These are phyloP conservation scores for Hypholoma fasciculare DNA, from an alignment of 768 basidiomycete species.

Conservation along the genomic window DNA sequence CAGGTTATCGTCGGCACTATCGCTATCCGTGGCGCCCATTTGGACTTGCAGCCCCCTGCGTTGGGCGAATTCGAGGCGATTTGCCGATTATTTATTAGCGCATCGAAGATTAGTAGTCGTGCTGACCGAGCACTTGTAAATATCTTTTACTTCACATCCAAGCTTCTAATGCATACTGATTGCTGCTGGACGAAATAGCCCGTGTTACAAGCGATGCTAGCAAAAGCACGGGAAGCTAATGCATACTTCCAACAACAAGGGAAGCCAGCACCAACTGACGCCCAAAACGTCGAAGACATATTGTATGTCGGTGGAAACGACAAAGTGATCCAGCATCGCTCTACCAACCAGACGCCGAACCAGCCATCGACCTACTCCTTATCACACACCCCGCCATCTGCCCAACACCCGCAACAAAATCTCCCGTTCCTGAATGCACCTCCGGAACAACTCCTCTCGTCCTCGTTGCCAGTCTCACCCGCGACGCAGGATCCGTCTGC, in stretches of 20 bases:
- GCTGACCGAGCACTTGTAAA: conserved; percentile 50
- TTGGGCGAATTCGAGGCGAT: conserved; percentile 46
- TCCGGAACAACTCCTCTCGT: not conserved
- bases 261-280: conserved; percentile 9
- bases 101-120: conserved; percentile 46
- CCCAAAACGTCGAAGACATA: conserved; percentile 31
- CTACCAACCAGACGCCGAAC: not conserved
- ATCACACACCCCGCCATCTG: too few species aligned
- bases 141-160: not conserved
- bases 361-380: not conserved
- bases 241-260: conserved; percentile 16
- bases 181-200: conserved; percentile 29
- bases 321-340: conserved; percentile 19
- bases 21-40: conserved; percentile 43
- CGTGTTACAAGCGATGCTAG: conserved; percentile 43
- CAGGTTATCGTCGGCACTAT: conserved; percentile 57
- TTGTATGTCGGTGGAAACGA: conserved; percentile 34
- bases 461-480: not conserved
- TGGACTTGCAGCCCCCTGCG: conserved; percentile 46
- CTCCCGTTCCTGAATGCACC: not conserved
- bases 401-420: not conserved
- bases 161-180: not conserved
- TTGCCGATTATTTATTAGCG: conserved; percentile 43
- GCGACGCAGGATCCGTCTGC: not conserved
- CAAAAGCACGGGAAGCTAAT: conserved; percentile 37